Evolutionary conservation across 2,329 filamentous ascomycete species (phyloP).

Genomic region (Tolypocladium amazonense): DNA sequence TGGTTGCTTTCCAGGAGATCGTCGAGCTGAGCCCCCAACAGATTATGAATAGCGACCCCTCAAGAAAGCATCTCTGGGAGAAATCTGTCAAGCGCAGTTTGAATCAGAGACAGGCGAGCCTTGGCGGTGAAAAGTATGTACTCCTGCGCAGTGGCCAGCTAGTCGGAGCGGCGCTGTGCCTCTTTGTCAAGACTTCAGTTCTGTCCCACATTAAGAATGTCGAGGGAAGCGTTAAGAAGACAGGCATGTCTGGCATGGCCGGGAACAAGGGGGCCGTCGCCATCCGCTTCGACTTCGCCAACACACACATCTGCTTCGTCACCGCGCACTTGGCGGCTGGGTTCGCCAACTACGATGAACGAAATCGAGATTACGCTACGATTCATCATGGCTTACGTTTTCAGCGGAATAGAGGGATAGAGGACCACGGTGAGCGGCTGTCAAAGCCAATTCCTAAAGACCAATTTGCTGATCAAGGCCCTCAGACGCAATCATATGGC

Average conservation of each 20-base stretch:
- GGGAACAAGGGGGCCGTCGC: conserved; percentile 97
- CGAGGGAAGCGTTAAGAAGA: conserved; percentile 90
- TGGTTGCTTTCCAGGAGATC: conserved; percentile 93
- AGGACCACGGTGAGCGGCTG: conserved; percentile 62
- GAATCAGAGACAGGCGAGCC: conserved; percentile 56
- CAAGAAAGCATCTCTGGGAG: conserved; percentile 79
- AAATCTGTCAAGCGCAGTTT: conserved; percentile 65
- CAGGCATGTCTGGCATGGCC: conserved; percentile 89
- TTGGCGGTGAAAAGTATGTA: conserved; percentile 71
- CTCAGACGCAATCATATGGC: conserved; percentile 71
- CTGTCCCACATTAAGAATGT: conserved; percentile 88
- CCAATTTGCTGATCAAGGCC: background rate
- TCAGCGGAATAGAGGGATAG: conserved; percentile 80
- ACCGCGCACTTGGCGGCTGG: conserved; percentile 94
- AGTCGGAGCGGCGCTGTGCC: conserved; percentile 83
- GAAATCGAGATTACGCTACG: conserved; percentile 85
- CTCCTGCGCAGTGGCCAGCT: conserved; percentile 85
- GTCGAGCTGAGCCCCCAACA: conserved; percentile 96
- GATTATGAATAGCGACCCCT: conserved; percentile 96
- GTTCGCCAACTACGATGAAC: conserved; percentile 92
- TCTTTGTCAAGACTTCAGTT: conserved; percentile 75
- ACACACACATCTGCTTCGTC: conserved; percentile 87
- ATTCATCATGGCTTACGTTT: conserved; percentile 83
- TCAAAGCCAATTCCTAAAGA: background rate
- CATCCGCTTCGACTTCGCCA: conserved; percentile 89